Conservation (phyloP, 2,329 filamentous ascomycete species). For the Sarocladium brachiariae region DNA sequence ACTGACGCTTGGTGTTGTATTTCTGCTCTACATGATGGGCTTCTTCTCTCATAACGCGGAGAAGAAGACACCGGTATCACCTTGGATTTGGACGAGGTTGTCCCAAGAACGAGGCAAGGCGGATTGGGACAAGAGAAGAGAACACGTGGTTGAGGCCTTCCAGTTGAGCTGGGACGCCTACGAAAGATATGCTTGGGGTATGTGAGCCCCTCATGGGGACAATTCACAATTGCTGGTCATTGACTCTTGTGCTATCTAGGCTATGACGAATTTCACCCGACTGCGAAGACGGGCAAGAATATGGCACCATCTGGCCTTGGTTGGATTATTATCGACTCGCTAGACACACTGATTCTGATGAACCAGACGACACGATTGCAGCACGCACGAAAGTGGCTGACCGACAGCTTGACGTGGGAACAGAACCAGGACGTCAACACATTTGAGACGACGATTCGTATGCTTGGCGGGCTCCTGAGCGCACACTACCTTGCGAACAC, state of each 20-base stretch:
- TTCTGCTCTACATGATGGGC: slow-evolving; percentile 65
- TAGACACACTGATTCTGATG: slow-evolving; percentile 98
- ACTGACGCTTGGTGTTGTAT: slow-evolving; percentile 45
- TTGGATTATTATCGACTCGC: slow-evolving; percentile 95
- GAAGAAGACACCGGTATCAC: slow-evolving; percentile 30
- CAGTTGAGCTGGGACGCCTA: slow-evolving; percentile 89
- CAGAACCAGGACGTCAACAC: slow-evolving; percentile 95
- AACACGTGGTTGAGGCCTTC: slow-evolving; percentile 84
- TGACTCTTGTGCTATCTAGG: slow-evolving; percentile 37
- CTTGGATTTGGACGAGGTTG: slow-evolving; percentile 52
- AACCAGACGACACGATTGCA: slow-evolving; percentile 81
- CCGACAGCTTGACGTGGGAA: slow-evolving; percentile 73
- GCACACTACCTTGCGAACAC: slow-evolving; percentile 90
- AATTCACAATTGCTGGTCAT: background rate
- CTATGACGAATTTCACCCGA: slow-evolving; percentile 79
- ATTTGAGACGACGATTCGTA: slow-evolving; percentile 96
- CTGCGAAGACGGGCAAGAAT: slow-evolving; percentile 69
- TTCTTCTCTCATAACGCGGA: slow-evolving; percentile 39
- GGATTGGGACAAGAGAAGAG: slow-evolving; percentile 72
- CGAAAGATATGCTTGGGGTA: slow-evolving; percentile 90
- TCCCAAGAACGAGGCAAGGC: slow-evolving; percentile 36
- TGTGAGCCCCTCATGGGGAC: slow-evolving; percentile 23
- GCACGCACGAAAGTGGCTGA: slow-evolving; percentile 84
- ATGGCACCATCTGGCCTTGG: slow-evolving; percentile 88
- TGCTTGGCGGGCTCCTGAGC: slow-evolving; percentile 87